Evolutionary conservation across 2,329 filamentous ascomycete species (phyloP).

Genomic region (Sporothrix dimorphospora): DNA sequence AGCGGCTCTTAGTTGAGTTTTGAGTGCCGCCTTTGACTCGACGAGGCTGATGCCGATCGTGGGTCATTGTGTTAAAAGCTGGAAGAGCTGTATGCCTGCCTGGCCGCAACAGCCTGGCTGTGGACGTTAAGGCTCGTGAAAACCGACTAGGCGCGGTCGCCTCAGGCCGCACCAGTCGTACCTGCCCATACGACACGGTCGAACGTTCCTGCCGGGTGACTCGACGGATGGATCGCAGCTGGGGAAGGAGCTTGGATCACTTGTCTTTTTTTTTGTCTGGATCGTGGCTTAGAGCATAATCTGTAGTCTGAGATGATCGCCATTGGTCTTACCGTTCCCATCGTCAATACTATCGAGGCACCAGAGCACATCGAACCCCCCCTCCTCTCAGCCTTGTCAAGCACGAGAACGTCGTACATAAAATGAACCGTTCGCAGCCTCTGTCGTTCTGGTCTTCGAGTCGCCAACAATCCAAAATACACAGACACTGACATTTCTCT

Average conservation of each 20-base stretch:
- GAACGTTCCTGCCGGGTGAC: neutral
- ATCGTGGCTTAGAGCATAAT: too few relatives aligned
- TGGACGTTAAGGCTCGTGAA: neutral
- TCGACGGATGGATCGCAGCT: neutral
- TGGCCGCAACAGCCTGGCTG: too few relatives aligned
- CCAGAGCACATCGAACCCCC: neutral
- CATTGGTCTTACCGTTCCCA: neutral
- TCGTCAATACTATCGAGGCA: neutral
- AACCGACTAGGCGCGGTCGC: slow-evolving; percentile 2
- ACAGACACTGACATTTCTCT: neutral
- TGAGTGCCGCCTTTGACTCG: neutral
- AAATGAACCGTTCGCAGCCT: neutral
- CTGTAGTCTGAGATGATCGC: neutral
- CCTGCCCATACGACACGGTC: neutral
- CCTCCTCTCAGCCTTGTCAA: neutral
- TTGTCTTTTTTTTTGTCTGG: neutral
- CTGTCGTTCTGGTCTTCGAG: neutral
- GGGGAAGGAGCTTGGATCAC: neutral
- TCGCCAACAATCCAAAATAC: neutral
- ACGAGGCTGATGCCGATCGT: neutral
- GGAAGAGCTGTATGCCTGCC: neutral
- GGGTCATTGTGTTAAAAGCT: neutral
- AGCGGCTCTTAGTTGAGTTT: neutral
- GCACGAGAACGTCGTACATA: neutral
- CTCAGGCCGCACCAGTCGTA: neutral